These are phyloP conservation scores for Aspergillus novofumigatus DNA, from an alignment of 2,329 filamentous ascomycete genomes.

Conservation along the genomic window DNA sequence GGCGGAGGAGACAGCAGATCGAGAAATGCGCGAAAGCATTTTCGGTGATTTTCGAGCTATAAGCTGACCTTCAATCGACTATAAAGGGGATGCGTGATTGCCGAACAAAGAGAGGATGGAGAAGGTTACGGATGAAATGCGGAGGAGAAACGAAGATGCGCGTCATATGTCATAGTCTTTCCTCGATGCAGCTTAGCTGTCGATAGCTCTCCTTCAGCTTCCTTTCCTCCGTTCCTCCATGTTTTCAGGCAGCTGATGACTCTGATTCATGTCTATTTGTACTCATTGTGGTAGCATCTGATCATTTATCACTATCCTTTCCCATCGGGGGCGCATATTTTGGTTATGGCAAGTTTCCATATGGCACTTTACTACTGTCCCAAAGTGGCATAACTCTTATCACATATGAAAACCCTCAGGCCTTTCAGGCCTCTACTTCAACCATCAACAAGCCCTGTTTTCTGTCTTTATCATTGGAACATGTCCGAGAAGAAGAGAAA, in stretches of 20 bases:
- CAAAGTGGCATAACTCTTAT: neutral
- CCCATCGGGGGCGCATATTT: no score
- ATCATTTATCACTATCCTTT: neutral
- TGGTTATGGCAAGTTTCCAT: neutral
- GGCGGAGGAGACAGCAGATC: slow-evolving; percentile 30
- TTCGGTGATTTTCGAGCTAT: neutral
- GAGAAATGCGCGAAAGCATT: slow-evolving; percentile 42
- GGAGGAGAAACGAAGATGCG: neutral
- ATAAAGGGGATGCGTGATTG: neutral
- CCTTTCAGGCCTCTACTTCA: slow-evolving; percentile 1
- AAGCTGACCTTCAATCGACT: neutral
- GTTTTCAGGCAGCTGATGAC: neutral
- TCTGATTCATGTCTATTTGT: neutral
- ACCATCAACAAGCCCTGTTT: neutral
- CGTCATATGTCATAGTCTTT: slow-evolving; percentile 6
- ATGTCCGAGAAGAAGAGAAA: slow-evolving; percentile 5
- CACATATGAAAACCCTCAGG: slow-evolving; percentile 6
- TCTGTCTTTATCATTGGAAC: neutral
- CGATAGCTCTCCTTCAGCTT: neutral
- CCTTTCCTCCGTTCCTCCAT: neutral
- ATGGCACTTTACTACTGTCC: neutral
- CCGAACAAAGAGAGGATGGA: neutral
- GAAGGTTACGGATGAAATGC: neutral
- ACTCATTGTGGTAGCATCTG: neutral
- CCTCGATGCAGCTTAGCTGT: neutral